These are phyloP conservation scores for Colletotrichum trifolii DNA, from an alignment of 2,329 filamentous ascomycete species.

Conservation along the genomic window DNA sequence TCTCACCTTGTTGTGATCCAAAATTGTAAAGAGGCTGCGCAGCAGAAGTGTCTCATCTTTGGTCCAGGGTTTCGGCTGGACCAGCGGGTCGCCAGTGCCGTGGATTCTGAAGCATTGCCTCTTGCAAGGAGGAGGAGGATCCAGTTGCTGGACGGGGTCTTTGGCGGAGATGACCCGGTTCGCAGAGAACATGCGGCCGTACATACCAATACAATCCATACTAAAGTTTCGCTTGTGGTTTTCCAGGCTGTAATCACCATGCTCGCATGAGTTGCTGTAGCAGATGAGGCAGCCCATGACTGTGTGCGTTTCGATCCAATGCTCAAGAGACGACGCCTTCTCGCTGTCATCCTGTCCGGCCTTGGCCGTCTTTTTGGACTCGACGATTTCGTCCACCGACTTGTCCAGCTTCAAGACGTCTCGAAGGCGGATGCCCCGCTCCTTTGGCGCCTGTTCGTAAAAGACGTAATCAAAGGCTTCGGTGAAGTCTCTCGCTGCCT, in stretches of 20 bases:
- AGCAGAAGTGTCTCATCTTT: conserved; percentile 61
- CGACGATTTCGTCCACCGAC: conserved; percentile 63
- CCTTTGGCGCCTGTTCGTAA: conserved; percentile 44
- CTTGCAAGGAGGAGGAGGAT: conserved; percentile 45
- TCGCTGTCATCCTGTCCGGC: conserved; percentile 51
- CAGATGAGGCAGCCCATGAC: conserved; percentile 69
- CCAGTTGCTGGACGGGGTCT: conserved; percentile 16
- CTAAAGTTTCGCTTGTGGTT: conserved; percentile 65
- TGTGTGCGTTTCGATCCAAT: conserved; percentile 63
- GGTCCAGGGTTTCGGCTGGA: conserved; percentile 52
- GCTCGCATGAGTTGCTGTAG: conserved; percentile 70
- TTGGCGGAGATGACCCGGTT: conserved; percentile 30
- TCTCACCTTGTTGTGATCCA: conserved; percentile 53
- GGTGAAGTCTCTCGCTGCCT: conserved; percentile 61
- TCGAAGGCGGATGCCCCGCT: conserved; percentile 58
- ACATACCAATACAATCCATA: conserved; percentile 49
- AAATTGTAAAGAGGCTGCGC: conserved; percentile 56
- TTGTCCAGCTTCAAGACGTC: conserved; percentile 66
- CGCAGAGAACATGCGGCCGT: conserved; percentile 33
- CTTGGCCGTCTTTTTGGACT: conserved; percentile 64
- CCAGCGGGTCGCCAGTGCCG: conserved; percentile 11
- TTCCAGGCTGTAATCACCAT: conserved; percentile 67
- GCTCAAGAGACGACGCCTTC: conserved; percentile 43
- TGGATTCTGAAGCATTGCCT: conserved; percentile 56
- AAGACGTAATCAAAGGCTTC: conserved; percentile 69